These are phyloP conservation scores for Dysphania ambrosioides DNA, from an alignment of 148 eudicot species.

Conservation along the genomic window DNA sequence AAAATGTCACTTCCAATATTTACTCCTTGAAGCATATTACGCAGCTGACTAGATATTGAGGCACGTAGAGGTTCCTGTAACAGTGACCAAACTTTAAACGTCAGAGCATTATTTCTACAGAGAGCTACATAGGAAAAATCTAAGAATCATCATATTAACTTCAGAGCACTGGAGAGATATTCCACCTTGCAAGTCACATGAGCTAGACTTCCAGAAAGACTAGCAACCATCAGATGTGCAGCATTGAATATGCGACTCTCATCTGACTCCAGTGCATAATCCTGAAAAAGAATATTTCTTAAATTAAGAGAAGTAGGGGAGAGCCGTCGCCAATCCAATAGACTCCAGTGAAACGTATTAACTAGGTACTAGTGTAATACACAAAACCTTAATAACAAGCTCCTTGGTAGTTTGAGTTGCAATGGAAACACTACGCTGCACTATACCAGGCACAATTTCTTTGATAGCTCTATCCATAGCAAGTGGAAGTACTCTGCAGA, in stretches of 20 bases:
- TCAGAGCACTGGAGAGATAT: background rate
- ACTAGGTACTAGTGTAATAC: conserved; percentile 3
- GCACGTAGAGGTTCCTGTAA: conserved; percentile 86
- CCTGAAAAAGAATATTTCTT: conserved; percentile 38
- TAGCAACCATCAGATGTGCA: conserved; percentile 96
- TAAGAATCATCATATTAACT: background rate
- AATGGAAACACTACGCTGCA: conserved; percentile 94
- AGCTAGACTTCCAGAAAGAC: conserved; percentile 97
- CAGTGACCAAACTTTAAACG: background rate
- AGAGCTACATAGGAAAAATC: background rate
- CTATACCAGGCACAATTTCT: conserved; percentile 78
- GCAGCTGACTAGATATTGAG: conserved; percentile 69
- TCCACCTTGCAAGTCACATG: conserved; percentile 96
- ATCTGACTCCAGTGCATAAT: conserved; percentile 93
- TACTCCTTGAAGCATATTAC: conserved; percentile 61
- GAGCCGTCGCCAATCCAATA: background rate
- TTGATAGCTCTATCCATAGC: conserved; percentile 91
- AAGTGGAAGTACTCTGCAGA: conserved; percentile 67
- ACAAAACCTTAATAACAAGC: conserved; percentile 77
- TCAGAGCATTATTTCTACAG: background rate
- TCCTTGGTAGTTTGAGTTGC: conserved; percentile 94
- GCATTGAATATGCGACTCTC: conserved; percentile 83
- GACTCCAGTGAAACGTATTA: conserved; percentile 3
- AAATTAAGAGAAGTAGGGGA: conserved; percentile 2
- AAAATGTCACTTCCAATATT: conserved; percentile 50